These are phyloP conservation scores for Casuarina glauca DNA, from an alignment of 306 rosid species.

Conservation along the genomic window DNA sequence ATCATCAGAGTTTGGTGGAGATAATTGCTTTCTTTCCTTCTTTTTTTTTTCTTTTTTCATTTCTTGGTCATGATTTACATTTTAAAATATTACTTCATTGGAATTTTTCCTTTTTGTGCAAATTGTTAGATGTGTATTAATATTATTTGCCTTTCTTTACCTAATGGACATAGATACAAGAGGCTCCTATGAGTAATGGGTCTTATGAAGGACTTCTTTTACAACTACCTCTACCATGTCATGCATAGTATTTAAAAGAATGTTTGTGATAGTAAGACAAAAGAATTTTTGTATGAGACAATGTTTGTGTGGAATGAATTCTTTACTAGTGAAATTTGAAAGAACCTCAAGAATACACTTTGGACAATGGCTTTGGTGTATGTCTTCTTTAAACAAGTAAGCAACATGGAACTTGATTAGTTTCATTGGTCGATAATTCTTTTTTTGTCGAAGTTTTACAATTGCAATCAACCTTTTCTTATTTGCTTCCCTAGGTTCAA, in stretches of 20 bases:
- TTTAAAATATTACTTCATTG: conserved; percentile 33
- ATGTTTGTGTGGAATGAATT: conserved; percentile 97
- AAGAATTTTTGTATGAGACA: conserved; percentile 64
- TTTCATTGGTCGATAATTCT: background rate
- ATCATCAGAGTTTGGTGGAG: conserved; percentile 63
- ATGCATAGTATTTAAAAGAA: conserved; percentile 93
- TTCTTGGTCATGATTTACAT: conserved; percentile 32
- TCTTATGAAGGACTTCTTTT: conserved; percentile 97
- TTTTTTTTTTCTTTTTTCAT: conserved; percentile 1
- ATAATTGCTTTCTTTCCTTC: conserved; percentile 45
- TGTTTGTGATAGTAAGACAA: conserved; percentile 55
- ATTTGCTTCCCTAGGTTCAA: background rate
- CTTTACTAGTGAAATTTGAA: conserved; percentile 83
- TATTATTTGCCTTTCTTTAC: conserved; percentile 46
- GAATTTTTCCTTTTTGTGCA: conserved; percentile 15
- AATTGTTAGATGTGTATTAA: conserved; percentile 36
- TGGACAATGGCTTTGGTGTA: conserved; percentile 96
- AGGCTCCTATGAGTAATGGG: conserved; percentile 97
- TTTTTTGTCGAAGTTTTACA: background rate
- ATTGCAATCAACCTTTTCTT: background rate
- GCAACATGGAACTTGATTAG: background rate
- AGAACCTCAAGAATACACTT: conserved; percentile 60
- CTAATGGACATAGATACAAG: conserved; percentile 91
- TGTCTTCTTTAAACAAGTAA: conserved; percentile 92
- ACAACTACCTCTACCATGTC: conserved; percentile 91